A percentile compares a stretch with the other conserved stretches of the same genome.
Evolutionary conservation across 2,329 filamentous ascomycete species (phyloP).

Genomic region (Sordariomycetes sp.): DNA sequence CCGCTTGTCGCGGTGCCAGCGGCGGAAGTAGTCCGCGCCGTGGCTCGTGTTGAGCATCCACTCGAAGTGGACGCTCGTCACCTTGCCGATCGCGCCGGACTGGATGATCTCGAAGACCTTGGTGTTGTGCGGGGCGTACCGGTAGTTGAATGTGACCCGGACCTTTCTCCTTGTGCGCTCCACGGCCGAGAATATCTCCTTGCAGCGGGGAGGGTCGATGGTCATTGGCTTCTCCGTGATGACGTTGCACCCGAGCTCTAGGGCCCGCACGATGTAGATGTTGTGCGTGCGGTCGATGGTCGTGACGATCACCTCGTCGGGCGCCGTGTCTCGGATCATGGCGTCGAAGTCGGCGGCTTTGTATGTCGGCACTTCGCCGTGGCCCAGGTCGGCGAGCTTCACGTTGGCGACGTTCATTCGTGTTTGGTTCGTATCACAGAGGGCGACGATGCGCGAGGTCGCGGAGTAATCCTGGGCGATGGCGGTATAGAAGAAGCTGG

Average conservation of each 20-base stretch:
- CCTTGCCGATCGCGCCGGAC: constrained; percentile 42
- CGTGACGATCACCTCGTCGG: constrained; percentile 52
- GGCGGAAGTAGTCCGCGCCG: constrained; percentile 52
- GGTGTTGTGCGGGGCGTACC: constrained; percentile 55
- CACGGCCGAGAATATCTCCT: constrained; percentile 41
- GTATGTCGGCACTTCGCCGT: constrained; percentile 40
- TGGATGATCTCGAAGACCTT: constrained; percentile 43
- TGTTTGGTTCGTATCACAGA: constrained; percentile 51
- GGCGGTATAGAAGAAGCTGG: constrained; percentile 50
- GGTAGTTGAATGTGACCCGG: constrained; percentile 53
- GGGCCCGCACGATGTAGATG: constrained; percentile 46
- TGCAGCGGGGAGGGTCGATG: constrained; percentile 43
- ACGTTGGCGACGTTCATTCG: constrained; percentile 46
- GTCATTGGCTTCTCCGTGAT: constrained; percentile 59
- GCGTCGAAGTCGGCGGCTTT: constrained; percentile 42
- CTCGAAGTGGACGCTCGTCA: constrained; percentile 50
- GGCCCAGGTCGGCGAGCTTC: constrained; percentile 32
- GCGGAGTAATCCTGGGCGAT: constrained; percentile 39
- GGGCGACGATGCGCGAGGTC: constrained; percentile 40
- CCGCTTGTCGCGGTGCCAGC: constrained; percentile 51
- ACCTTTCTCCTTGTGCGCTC: constrained; percentile 35
- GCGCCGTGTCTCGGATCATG: constrained; percentile 45
- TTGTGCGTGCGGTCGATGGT: constrained; percentile 54
- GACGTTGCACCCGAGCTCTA: constrained; percentile 48
- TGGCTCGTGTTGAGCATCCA: constrained; percentile 54